Percentiles rank a stretch among this genome's conserved stretches.
Evolutionary conservation across 106 monocot genomes (phyloP).

Genomic region (Dendrobium huoshanense): DNA sequence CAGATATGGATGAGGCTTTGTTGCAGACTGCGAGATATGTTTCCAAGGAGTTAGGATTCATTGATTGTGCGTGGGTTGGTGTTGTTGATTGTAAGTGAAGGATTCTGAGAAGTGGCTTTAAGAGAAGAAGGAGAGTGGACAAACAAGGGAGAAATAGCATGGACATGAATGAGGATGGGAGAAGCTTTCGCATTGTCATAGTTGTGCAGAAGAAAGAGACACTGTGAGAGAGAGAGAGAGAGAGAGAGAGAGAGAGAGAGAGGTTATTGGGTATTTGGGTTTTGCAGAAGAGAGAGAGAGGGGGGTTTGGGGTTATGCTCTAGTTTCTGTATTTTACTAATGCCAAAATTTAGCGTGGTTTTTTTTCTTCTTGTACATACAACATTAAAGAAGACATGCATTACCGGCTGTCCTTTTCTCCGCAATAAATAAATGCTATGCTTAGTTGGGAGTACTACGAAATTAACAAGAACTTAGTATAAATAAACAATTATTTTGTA

Average conservation of each 20-base stretch:
- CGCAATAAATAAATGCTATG: no score
- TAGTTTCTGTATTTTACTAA: no score
- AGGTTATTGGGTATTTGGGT: no score
- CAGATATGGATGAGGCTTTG: background rate
- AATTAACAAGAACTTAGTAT: no score
- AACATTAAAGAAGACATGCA: no score
- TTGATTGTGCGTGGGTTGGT: background rate
- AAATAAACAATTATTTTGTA: no score
- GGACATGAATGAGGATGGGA: background rate
- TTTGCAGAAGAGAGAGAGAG: no score
- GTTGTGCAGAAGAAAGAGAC: background rate
- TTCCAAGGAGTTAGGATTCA: background rate
- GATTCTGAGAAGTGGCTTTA: background rate
- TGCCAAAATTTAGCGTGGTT: no score
- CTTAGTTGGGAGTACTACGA: no score
- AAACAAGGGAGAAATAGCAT: background rate
- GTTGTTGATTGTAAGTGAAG: background rate
- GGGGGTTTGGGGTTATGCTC: no score
- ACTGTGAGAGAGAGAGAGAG: background rate
- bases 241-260: background rate
- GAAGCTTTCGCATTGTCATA: background rate
- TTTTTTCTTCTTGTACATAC: no score
- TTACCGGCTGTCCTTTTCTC: no score
- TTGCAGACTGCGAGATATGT: background rate
- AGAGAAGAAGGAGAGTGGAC: background rate